Base-by-base conservation (phyloP, 768 basidiomycete species). In the Heimioporus sp. region DNA sequence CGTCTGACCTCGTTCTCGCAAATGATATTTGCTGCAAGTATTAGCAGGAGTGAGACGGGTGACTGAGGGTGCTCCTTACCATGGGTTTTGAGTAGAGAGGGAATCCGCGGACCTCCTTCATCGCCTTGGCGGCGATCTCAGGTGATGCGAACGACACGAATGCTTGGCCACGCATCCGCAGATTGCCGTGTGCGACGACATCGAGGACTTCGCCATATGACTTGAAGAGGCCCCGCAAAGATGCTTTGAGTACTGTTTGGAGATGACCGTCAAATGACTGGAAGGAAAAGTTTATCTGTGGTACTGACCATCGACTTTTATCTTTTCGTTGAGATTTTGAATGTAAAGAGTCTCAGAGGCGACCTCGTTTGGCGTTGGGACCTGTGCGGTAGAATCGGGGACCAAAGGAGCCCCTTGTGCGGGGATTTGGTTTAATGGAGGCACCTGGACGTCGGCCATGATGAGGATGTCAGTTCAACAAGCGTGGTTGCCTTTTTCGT, bases 141-240 rank as follows among this genome's bases (percentile, higher is more conserved):
- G 84, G 76, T 32, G 84, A 84, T 51, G 79, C 79, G 69, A 99
- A 97, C 35, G 91, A 92, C 35, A 99, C 92, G 66, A 99, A 99
- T 4, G 97, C 97, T 73, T 99, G 97, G 15, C 97, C 97, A 36
- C 97, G 81, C 97, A 99, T 99, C 36, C 97, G 85, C 54, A 99
- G 72, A 75, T 97, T 98, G 47, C 78, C 73, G 69, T 99, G 97
- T 10, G 95, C 94, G 17, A 94, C 89, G n/a, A 99, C 92, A 65
- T 96, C 92, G 24, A 98, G 72, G 16, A 99, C 89, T 55, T 90
- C 86, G 12, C 94, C 92, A 63, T 98, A 99, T 13, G 86, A 80
- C 69, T 92, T 92, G 80, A 99, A 98, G 30, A 99, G 77, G 32
- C 87, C 87, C 12, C 82, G 80, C 42, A 99, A 74, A 4, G 93